phyloP scores from a whole-genome alignment of 2,329 filamentous ascomycete genomes.

The Trichoderma brevicompactum region DNA sequence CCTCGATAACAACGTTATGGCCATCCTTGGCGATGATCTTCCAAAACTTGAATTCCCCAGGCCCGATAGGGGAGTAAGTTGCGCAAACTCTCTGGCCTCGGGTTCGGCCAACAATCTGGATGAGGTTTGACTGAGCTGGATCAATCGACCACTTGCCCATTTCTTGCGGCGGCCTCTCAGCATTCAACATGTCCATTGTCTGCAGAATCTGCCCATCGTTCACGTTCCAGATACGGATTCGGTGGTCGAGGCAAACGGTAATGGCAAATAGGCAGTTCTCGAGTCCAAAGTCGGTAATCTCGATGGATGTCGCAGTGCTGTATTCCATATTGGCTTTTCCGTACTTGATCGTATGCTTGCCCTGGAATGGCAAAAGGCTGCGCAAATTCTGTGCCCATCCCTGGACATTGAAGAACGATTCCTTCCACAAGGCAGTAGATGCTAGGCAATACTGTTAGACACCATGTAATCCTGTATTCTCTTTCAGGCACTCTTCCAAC shows the following conservation, averaged over 20 bases:
- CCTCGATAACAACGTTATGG: conserved; percentile 67
- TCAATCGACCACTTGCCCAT: conserved; percentile 76
- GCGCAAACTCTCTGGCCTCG: conserved; percentile 64
- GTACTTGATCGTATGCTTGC: conserved; percentile 65
- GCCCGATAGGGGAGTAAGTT: conserved; percentile 85
- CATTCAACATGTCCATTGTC: conserved; percentile 76
- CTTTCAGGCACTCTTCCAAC: conserved; percentile 33
- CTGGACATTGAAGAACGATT: conserved; percentile 73
- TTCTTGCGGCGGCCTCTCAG: conserved; percentile 68
- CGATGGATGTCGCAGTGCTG: conserved; percentile 67
- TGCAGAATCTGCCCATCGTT: conserved; percentile 77
- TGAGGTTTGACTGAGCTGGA: conserved; percentile 74
- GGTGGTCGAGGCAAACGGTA: conserved; percentile 87
- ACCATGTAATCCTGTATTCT: too few species aligned
- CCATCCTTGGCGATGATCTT: conserved; percentile 67
- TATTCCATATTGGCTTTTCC: conserved; percentile 68
- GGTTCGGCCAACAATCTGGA: conserved; percentile 69
- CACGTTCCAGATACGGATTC: conserved; percentile 86
- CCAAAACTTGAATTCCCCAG: conserved; percentile 96
- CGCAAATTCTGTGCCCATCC: conserved; percentile 71
- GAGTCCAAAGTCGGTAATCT: conserved; percentile 57
- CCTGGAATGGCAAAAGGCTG: conserved; percentile 68
- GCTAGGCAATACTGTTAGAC: conserved; percentile 32
- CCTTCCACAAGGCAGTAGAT: conserved; percentile 60
- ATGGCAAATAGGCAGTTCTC: conserved; percentile 63